These are phyloP conservation scores for Flaveria trinervia DNA, from an alignment of 129 eudicot species.

Conservation along the genomic window DNA sequence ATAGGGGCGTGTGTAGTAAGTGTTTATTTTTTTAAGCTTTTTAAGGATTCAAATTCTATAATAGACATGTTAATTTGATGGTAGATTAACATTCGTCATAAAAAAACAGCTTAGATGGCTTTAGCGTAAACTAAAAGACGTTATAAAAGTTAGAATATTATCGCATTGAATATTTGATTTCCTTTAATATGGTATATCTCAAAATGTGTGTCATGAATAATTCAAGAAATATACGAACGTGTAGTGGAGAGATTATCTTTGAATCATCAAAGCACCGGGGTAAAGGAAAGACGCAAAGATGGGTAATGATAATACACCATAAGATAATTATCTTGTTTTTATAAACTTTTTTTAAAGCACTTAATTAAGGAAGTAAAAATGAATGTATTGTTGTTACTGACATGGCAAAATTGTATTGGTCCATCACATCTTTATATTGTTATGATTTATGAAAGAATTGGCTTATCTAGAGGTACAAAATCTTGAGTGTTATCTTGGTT, in stretches of 20 bases:
- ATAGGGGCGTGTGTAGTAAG: too few species aligned
- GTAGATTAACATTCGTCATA: too few species aligned
- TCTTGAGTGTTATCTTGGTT: constrained; percentile 29
- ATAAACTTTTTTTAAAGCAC: constrained; percentile 12
- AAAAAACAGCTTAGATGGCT: too few species aligned
- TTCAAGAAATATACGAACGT: constrained; percentile 21
- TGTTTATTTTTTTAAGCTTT: too few species aligned
- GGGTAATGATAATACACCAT: constrained; percentile 16
- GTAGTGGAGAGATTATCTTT: constrained; percentile 24
- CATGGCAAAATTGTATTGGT: constrained; percentile 28
- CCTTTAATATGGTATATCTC: neutral
- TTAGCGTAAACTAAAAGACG: too few species aligned
- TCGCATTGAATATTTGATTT: neutral
- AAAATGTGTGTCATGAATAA: neutral
- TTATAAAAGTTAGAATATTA: neutral
- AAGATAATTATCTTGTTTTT: constrained; percentile 25
- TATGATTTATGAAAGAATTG: neutral
- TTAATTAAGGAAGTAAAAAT: constrained; percentile 9
- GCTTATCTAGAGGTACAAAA: constrained; percentile 15
- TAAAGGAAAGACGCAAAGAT: constrained; percentile 13
- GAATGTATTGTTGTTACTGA: constrained; percentile 32
- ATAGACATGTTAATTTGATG: too few species aligned
- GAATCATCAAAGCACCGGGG: constrained; percentile 13
- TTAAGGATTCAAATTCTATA: too few species aligned
- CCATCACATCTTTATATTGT: constrained; percentile 10